Conservation (phyloP, 140 eudicot genomes). For the Erigeron philadelphicus region DNA sequence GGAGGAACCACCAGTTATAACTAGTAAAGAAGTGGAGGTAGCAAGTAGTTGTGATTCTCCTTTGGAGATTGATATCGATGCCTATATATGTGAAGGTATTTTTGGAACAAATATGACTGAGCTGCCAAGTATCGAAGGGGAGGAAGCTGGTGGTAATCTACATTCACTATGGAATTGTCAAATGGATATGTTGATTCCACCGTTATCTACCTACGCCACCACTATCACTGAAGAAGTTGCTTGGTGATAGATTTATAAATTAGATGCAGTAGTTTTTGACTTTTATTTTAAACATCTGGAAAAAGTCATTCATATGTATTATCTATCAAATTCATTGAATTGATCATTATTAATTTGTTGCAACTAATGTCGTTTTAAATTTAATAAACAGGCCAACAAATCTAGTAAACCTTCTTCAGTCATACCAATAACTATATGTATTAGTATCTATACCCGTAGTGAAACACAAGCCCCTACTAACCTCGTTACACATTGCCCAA, state of each 20-base stretch:
- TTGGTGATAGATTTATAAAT: slow-evolving; percentile 17
- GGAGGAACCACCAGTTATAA: slow-evolving; percentile 14
- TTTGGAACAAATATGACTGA: slow-evolving; percentile 19
- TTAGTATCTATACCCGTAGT: too few relatives aligned
- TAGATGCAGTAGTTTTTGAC: neutral
- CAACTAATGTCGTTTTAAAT: too few relatives aligned
- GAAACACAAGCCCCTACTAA: too few relatives aligned
- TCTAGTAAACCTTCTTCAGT: too few relatives aligned
- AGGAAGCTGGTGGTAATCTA: slow-evolving; percentile 12
- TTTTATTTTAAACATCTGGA: neutral
- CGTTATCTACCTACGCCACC: slow-evolving; percentile 23
- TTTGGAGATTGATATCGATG: slow-evolving; percentile 23
- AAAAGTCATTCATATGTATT: too few relatives aligned
- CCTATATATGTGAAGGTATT: slow-evolving; percentile 20
- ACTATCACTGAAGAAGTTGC: slow-evolving; percentile 24
- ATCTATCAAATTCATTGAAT: too few relatives aligned
- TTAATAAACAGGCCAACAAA: too few relatives aligned
- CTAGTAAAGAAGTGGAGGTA: slow-evolving; percentile 1
- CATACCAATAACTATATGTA: too few relatives aligned
- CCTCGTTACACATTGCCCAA: too few relatives aligned
- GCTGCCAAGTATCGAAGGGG: slow-evolving; percentile 5
- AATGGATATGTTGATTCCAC: slow-evolving; percentile 22
- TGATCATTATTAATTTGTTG: too few relatives aligned
- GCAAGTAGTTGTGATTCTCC: slow-evolving; percentile 7
- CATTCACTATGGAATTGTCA: slow-evolving; percentile 23